Conservation (phyloP, 305 asterid species). For the Petunia hybrid region DNA sequence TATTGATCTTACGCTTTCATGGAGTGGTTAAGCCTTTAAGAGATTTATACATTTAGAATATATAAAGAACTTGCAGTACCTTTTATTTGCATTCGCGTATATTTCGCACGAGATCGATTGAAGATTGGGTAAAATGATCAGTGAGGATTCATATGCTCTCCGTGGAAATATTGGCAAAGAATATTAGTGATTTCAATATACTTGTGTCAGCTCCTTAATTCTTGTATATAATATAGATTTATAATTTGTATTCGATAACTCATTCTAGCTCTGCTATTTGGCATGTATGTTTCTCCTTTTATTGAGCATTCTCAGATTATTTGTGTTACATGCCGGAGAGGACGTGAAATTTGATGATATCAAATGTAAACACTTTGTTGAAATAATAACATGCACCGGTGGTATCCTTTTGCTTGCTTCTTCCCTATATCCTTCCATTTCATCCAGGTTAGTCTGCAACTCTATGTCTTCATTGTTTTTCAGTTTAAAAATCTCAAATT, state of each 20-base stretch:
- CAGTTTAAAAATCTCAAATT: not conserved
- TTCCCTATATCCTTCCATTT: conserved; percentile 74
- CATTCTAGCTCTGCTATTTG: not conserved
- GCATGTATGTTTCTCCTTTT: not conserved
- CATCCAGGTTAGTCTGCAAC: conserved; percentile 73
- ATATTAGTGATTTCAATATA: not conserved
- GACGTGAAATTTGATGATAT: conserved; percentile 8
- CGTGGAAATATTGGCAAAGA: not conserved
- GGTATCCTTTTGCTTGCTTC: conserved; percentile 42
- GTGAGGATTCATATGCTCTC: not conserved
- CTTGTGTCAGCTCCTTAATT: not conserved
- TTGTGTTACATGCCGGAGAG: not conserved
- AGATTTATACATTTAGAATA: no score
- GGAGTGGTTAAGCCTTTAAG: no score
- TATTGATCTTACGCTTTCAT: no score
- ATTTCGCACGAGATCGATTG: no score
- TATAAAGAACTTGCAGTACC: no score
- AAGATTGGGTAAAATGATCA: no score
- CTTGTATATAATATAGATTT: not conserved
- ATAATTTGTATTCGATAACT: not conserved
- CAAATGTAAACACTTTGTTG: not conserved
- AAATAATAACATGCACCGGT: not conserved
- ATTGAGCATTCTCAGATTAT: not conserved
- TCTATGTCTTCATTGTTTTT: not conserved
- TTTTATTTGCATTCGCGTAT: no score